phyloP scores from a whole-genome alignment of 129 eudicot species.

The Scalesia atractyloides region DNA sequence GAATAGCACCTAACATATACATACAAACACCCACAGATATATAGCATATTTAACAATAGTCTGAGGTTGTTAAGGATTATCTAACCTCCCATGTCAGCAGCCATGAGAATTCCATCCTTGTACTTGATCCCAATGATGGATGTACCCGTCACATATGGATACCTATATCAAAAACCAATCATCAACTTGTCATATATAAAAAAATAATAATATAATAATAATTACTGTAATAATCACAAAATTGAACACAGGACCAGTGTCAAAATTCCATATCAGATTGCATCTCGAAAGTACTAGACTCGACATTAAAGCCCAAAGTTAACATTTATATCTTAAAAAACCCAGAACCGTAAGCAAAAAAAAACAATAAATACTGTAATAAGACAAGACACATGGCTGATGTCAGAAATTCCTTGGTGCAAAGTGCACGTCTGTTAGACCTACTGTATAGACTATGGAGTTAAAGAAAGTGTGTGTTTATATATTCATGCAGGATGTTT shows the following conservation, averaged over 20 bases:
- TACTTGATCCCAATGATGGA: conserved; percentile 79
- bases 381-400: not conserved
- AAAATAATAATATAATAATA: not conserved
- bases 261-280: not conserved
- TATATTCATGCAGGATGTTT: not conserved
- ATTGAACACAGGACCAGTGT: not conserved
- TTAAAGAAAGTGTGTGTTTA: not conserved
- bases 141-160: conserved; percentile 76
- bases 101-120: conserved; percentile 88
- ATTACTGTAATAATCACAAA: not conserved
- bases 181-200: not conserved
- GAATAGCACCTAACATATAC: not conserved
- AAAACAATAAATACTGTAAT: not conserved
- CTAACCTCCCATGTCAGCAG: conserved; percentile 95
- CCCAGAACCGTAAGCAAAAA: not conserved
- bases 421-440: not conserved
- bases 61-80: not conserved
- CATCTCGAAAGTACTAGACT: not conserved
- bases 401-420: conserved; percentile 8
- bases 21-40: not conserved
- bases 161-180: conserved; percentile 35
- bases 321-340: not conserved
- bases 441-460: conserved; percentile 5
- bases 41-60: not conserved
- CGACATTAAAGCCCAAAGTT: not conserved